Evolutionary conservation across 2,329 filamentous ascomycete species (phyloP), one percentile per base, ranked within the genome.

Genomic region (Fusarium vanettenii): DNA sequence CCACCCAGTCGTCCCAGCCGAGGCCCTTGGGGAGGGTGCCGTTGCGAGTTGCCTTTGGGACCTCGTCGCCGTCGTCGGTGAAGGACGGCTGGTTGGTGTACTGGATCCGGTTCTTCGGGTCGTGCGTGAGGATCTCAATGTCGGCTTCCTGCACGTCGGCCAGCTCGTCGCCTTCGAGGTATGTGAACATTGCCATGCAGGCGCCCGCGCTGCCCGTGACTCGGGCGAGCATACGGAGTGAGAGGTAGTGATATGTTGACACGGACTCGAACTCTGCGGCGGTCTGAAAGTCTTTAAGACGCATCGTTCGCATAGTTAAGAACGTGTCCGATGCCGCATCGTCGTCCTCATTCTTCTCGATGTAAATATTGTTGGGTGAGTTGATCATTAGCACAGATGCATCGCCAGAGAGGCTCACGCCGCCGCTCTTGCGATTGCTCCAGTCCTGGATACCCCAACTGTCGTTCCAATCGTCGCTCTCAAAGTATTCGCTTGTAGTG

Each of bases 81-180:
- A 87, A 86, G 0, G 87, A 84, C 0, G 90, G 90, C 78, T 92
- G 90, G 78, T 92, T 92, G 16, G 90, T 91, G 81, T 90, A 92
- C 70, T 89, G 87, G 41, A 89, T 81, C 41, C 80, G 81, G 66
- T 85, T 75, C 27, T 77, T 80, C 2, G 85, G 84, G 66, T 87
- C 87, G 29, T 80, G 78, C 3, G 88, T 89, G 59, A 88, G 82
- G 59, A 89, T 83, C 80, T 90, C 88, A 29, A 90, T 81, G 74
- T 90, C 88, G 5, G 87, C 84, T 77, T 89, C 88, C 69, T 89
- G 86, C 16, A 89, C 82, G 20, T 81, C 66, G 5, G 81, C 79
- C 6, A 85, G 80, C 6, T 82, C 78, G 10, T 81, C 78, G 66
- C 84, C 69, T 8, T 65, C 80, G 25, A 82, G 81, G 79, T 89